A percentile compares a stretch with the other conserved stretches of the same genome.
Conservation (phyloP, 129 eudicot genomes). For the Centaurea solstitialis region DNA sequence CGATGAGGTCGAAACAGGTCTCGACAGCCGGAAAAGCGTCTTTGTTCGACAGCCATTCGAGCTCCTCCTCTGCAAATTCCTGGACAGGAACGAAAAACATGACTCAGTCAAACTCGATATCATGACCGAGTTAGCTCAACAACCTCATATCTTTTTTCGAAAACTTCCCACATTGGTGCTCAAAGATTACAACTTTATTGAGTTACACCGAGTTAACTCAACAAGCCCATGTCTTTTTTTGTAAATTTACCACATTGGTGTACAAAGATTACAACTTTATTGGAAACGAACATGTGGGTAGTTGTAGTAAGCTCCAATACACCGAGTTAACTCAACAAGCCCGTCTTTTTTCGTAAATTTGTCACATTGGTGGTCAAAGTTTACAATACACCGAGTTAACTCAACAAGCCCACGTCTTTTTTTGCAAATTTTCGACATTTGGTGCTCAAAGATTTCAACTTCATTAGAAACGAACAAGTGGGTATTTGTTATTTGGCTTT, state of each 20-base stretch:
- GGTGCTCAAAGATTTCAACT: not conserved
- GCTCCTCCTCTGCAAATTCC: conserved; percentile 74
- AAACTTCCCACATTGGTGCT: not conserved
- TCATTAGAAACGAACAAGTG: not conserved
- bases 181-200: not conserved
- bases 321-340: too few species aligned
- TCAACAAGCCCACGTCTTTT: not conserved
- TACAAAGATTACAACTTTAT: too few species aligned
- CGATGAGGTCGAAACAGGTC: conserved; percentile 37
- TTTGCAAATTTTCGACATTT: not conserved
- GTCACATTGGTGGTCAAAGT: too few species aligned
- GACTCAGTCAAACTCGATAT: not conserved
- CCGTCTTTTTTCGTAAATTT: too few species aligned
- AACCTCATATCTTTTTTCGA: not conserved
- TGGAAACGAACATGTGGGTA: too few species aligned
- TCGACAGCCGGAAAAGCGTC: conserved; percentile 76
- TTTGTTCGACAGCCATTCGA: conserved; percentile 82
- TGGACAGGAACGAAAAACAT: conserved; percentile 22
- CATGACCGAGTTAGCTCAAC: not conserved
- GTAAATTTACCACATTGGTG: too few species aligned
- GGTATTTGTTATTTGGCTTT: conserved; percentile 3
- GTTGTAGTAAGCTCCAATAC: too few species aligned
- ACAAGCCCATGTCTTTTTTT: too few species aligned
- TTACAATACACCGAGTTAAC: not conserved
- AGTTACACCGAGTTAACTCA: too few species aligned